Evolutionary conservation across 805 yeast genomes (phyloP), one percentile per base, ranked within the genome.

Genomic region (Teunomyces cretensis): DNA sequence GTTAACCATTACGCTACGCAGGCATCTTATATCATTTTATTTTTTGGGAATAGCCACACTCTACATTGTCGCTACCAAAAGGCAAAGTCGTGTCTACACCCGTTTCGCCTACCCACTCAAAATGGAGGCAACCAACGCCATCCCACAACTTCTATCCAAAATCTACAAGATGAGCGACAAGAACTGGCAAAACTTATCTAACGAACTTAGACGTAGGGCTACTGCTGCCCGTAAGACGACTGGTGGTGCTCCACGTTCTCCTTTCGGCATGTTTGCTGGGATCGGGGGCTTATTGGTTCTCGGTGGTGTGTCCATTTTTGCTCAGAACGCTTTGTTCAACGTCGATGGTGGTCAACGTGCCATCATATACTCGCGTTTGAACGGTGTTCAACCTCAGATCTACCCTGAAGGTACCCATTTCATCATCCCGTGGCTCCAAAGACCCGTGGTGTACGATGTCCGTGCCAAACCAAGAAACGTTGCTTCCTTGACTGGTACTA

Each of bases 341-440:
- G 99, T 94, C 48, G 98, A 94, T 68, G 99, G 99, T 81, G 99
- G 99, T 68, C 98, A 92, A 67, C 79, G 99, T 62, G 99, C 97
- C 13, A 91, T 94, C 60, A 79, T 94, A 31, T 94, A 94, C 65
- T 89, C 96, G 19, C 82, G 99, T 62, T 41, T 90, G 22, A 77
- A 81, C 41, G 99, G 99, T 62, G 84, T 94, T 39, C 86, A 83
- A 61, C 83, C 91, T 13, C 79, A 75, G 48, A 88, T 94, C 52
- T 89, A 84, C 64, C 80, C 80, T 39, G 99, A 94, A 73, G 99
- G 99, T 55, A 94, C 99, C 1, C 99, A 94, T 70, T 75, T 94
- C 55, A 84, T 89, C 41, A 74, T 92, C 52, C 99, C 99, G 33
- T 91, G 97, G 91, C 69, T 94, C 44, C 97, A 94, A 68, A 86